Evolutionary conservation across 352 stramenopile species (phyloP).

Genomic region (Phytopythium cucurbitacearum): DNA sequence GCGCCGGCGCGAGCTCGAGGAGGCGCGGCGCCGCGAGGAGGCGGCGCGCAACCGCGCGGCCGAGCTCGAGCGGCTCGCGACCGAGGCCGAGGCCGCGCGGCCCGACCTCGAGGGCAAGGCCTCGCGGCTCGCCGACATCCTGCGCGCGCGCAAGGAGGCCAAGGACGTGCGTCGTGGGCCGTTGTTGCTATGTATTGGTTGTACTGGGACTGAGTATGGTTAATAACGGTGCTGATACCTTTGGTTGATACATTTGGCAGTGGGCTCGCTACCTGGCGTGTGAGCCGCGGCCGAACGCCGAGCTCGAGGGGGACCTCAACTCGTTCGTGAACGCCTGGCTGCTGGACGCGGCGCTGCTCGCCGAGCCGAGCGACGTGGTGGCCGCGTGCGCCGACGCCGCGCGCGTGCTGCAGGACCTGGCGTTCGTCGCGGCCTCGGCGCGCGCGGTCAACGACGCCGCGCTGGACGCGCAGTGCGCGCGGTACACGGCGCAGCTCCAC

Average conservation of each 20-base stretch:
- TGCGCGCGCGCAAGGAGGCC: constrained; percentile 59
- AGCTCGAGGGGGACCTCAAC: constrained; percentile 76
- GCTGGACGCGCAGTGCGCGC: constrained; percentile 30
- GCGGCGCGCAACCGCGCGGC: constrained; percentile 57
- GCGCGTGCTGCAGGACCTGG: constrained; percentile 57
- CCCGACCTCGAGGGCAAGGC: constrained; percentile 56
- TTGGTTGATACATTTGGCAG: constrained; percentile 9
- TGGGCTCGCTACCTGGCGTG: constrained; percentile 79
- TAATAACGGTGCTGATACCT: not conserved
- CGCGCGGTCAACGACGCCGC: constrained; percentile 44
- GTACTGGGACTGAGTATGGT: too few species aligned
- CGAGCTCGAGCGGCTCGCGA: constrained; percentile 53
- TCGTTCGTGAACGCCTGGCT: constrained; percentile 79
- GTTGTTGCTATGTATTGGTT: not conserved
- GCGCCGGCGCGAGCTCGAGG: constrained; percentile 48
- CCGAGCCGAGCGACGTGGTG: constrained; percentile 31
- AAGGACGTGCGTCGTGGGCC: constrained; percentile 32
- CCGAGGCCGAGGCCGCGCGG: constrained; percentile 48
- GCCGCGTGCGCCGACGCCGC: constrained; percentile 47
- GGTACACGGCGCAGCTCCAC: constrained; percentile 51
- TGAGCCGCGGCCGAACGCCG: constrained; percentile 57
- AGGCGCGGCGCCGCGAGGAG: constrained; percentile 51
- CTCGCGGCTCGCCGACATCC: constrained; percentile 49
- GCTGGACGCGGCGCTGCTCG: constrained; percentile 45
- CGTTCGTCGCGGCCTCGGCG: constrained; percentile 49